These are phyloP conservation scores for Rhizophagus prolifer DNA, from an alignment of 192 early-diverging fungal genomes.

Conservation along the genomic window DNA sequence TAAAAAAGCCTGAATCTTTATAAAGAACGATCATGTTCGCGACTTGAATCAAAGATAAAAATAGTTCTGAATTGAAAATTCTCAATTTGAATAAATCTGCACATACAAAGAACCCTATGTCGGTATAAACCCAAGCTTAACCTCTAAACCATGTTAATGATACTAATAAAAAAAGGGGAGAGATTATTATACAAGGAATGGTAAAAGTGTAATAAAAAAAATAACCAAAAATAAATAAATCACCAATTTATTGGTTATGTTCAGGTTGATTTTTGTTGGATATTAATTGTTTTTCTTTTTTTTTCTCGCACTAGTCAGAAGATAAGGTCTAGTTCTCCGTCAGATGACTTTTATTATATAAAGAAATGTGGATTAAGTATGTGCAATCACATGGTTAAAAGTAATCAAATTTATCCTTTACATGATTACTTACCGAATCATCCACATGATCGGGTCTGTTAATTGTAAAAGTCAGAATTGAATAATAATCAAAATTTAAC, in stretches of 20 bases:
- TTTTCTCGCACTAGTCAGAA: conserved; percentile 20
- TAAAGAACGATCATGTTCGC: background rate
- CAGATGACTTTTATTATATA: conserved; percentile 1
- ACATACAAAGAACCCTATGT: background rate
- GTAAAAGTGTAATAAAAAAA: background rate
- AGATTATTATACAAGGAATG: background rate
- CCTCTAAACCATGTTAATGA: background rate
- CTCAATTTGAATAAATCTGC: background rate
- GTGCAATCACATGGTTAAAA: background rate
- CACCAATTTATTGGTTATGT: background rate
- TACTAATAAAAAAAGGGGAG: background rate
- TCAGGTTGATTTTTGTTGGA: background rate
- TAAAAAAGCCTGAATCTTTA: background rate
- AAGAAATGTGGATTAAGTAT: background rate
- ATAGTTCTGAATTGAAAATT: background rate
- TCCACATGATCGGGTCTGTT: conserved; percentile 18
- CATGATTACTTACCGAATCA: conserved; percentile 14
- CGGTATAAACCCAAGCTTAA: background rate
- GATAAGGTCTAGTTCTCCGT: conserved; percentile 17
- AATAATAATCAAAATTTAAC: background rate
- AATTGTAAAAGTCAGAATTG: background rate
- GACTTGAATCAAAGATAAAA: background rate
- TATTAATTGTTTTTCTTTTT: background rate
- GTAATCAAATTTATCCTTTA: background rate
- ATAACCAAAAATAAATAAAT: background rate